Evolutionary conservation across 352 stramenopile genomes (phyloP).

Genomic region (Aphanomyces invadans): DNA sequence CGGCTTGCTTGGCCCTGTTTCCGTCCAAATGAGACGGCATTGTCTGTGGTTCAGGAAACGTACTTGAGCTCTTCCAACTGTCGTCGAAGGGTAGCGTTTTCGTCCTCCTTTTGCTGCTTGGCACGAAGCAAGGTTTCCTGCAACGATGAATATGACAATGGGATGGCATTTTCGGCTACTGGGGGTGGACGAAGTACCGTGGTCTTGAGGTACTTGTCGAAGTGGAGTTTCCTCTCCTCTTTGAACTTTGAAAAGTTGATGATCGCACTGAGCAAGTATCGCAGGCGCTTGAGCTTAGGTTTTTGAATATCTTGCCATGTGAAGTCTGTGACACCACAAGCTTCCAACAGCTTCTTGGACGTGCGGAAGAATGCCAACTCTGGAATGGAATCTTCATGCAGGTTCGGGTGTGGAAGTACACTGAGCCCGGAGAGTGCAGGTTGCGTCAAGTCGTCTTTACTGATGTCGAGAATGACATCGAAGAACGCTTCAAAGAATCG

Average conservation of each 20-base stretch:
- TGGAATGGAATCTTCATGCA: conserved; percentile 90
- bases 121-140: conserved; percentile 43
- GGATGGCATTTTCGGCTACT: background rate
- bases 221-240: conserved; percentile 86
- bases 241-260: conserved; percentile 98
- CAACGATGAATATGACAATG: background rate
- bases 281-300: conserved; percentile 85
- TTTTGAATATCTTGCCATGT: conserved; percentile 85
- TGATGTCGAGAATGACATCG: conserved; percentile 83
- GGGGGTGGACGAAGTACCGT: conserved; percentile 27
- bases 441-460: conserved; percentile 87
- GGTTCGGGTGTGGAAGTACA: conserved; percentile 80
- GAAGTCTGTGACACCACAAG: conserved; percentile 93
- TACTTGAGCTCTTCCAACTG: conserved; percentile 52
- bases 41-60: background rate
- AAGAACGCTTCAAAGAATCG: conserved; percentile 88
- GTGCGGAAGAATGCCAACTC: conserved; percentile 91
- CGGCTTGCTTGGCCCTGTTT: conserved; percentile 34
- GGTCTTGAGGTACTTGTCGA: conserved; percentile 71
- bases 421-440: conserved; percentile 78
- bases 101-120: conserved; percentile 45
- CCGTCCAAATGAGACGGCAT: background rate
- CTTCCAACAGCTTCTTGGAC: conserved; percentile 81
- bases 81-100: conserved; percentile 49
- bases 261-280: conserved; percentile 89